Evolutionary conservation across 352 stramenopile genomes (phyloP).

Genomic region (Phytophthora gonapodyides): DNA sequence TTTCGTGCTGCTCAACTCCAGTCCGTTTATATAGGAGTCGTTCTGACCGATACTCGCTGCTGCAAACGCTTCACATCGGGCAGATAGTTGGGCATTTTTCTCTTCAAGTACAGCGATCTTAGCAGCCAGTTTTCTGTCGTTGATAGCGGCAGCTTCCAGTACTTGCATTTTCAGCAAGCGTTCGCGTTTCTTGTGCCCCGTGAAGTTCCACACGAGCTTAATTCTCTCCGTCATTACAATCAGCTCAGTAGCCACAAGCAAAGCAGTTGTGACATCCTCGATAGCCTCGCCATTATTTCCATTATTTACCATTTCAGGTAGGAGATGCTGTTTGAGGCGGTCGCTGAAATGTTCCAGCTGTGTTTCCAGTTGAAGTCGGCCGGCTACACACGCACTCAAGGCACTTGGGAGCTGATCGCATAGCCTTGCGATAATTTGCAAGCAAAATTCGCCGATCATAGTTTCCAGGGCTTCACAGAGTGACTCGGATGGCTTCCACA

Average conservation of each 20-base stretch:
- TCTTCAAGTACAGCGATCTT: conserved; percentile 21
- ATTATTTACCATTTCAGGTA: conserved; percentile 14
- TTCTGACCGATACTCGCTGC: not conserved
- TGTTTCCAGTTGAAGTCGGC: conserved; percentile 40
- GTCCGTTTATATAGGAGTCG: not conserved
- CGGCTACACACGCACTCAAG: conserved; percentile 26
- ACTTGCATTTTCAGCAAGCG: conserved; percentile 31
- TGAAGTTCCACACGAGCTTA: conserved; percentile 46
- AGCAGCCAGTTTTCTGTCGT: conserved; percentile 9
- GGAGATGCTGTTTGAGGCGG: conserved; percentile 34
- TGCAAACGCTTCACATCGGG: conserved; percentile 4
- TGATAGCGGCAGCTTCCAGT: conserved; percentile 19
- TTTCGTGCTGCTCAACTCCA: not conserved
- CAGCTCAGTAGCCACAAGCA: conserved; percentile 40
- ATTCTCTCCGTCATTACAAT: conserved; percentile 55
- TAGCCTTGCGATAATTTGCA: conserved; percentile 54
- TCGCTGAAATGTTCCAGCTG: conserved; percentile 50
- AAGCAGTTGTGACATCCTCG: conserved; percentile 1
- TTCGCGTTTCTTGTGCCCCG: conserved; percentile 56
- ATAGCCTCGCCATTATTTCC: not conserved
- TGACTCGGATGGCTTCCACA: not conserved
- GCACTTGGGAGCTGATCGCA: conserved; percentile 57
- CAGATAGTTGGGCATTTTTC: conserved; percentile 18
- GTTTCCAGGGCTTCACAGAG: conserved; percentile 38
- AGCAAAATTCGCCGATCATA: conserved; percentile 58